Base-by-base conservation (phyloP, 2,329 filamentous ascomycete genomes). In the Pyricularia grisea region DNA sequence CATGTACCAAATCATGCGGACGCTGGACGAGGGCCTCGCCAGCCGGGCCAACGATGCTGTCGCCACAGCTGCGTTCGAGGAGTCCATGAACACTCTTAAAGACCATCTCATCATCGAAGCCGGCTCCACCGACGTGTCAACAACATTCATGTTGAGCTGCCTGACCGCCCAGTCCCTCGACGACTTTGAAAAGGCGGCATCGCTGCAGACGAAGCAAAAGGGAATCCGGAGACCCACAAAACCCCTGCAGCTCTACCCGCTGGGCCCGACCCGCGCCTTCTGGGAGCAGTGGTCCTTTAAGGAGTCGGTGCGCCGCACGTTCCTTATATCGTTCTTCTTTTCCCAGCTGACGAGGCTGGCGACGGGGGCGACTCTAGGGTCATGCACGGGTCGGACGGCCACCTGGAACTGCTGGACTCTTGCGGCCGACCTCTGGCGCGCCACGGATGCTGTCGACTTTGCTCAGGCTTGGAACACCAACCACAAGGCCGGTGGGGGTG, bases 221-320 rank as follows among this genome's bases (percentile, higher is more conserved):
- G 4, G 67, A 66, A 71, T 0, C 69, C 67, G n/a, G n/a, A 61
- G 12, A 23, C 58, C n/a, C 58, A 0, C 61, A 20, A 28, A 64
- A 28, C 10, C 31, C n/a, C 70, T 81, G 5, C 75, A 74, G 10
- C 67, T 77, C 20, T 76, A 76, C 69, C 77, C 81, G 0, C 72
- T 85, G 3, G 79, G 78, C 11, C 77, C 79, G 0, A 79, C 80
- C 1, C 78, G 77, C 23, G 71, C 77, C 0, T 83, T 83, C 64
- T 88, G 85, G 85, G 74, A 76, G 9, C 77, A 78, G 1, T 88
- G 83, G 83, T 75, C 85, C 4, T 77, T 86, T 28, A 79, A 85
- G 11, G 85, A 88, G 73, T 86, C 84, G 0, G 77, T 81, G 1
- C 79, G 84, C 2, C 81, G 85, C 20, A 87, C 85, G 0, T 77